A percentile compares a stretch with the other conserved stretches of the same genome.
These are phyloP conservation scores for Ophiostoma sp. DNA, from an alignment of 2,329 filamentous ascomycete species.

Conservation along the genomic window DNA sequence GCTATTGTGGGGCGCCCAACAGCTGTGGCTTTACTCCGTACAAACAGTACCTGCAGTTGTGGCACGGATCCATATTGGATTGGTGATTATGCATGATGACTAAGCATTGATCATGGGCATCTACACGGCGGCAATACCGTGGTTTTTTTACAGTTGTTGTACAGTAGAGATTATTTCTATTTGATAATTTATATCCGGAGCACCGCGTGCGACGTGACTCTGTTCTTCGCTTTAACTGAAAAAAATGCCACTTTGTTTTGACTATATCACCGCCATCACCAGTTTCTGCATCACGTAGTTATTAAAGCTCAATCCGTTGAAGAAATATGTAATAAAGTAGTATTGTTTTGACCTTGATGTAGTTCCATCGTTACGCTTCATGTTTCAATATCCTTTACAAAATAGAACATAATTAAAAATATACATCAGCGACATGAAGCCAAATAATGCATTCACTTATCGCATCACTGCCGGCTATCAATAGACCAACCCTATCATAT, in stretches of 20 bases:
- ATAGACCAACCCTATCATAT: neutral
- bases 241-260: no score
- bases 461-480: neutral
- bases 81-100: neutral
- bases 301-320: no score
- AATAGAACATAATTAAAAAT: neutral
- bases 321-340: no score
- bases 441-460: neutral
- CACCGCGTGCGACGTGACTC: no score
- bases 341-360: no score
- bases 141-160: neutral
- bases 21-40: neutral
- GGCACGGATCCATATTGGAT: neutral
- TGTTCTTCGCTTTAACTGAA: no score
- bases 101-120: neutral
- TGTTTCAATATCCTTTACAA: neutral
- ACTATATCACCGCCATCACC: no score
- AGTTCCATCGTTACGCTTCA: no score
- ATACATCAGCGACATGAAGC: no score
- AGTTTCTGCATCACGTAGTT: no score
- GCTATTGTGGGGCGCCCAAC: neutral
- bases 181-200: no score
- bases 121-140: no score
- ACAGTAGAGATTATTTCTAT: neutral
- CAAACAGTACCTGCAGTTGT: neutral